phyloP scores from a whole-genome alignment of 129 eudicot species.

The Apium graveolens region DNA sequence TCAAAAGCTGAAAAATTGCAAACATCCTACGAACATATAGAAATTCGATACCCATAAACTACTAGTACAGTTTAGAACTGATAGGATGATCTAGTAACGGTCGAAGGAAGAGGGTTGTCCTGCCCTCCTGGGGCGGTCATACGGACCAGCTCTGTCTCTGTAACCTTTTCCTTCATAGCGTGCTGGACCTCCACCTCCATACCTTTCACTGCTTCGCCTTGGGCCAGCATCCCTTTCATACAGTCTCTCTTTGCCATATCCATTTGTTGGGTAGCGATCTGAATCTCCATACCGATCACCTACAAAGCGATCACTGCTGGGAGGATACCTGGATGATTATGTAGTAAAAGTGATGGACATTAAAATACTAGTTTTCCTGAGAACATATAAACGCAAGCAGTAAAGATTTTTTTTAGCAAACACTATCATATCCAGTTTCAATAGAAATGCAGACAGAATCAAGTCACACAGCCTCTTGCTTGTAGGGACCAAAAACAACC shows the following conservation, averaged over 20 bases:
- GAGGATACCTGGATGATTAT: constrained; percentile 49
- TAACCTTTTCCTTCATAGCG: constrained; percentile 74
- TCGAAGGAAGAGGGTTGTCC: constrained; percentile 66
- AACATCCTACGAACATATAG: constrained; percentile 1
- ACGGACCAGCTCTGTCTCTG: constrained; percentile 83
- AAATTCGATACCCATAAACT: constrained; percentile 15
- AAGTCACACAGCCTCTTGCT: background rate
- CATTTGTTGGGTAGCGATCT: constrained; percentile 64
- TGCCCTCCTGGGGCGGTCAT: constrained; percentile 81
- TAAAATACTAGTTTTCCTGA: background rate
- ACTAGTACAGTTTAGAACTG: constrained; percentile 1
- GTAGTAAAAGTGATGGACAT: background rate
- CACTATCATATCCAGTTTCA: background rate
- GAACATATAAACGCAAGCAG: background rate
- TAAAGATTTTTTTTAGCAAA: background rate
- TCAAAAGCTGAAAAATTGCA: background rate
- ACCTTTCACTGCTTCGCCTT: constrained; percentile 68
- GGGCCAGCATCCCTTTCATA: constrained; percentile 65
- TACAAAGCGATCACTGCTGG: constrained; percentile 56
- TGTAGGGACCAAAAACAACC: background rate
- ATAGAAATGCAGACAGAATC: background rate
- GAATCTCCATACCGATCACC: constrained; percentile 56
- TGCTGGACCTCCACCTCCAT: constrained; percentile 63
- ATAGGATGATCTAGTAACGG: constrained; percentile 34
- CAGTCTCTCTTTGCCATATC: constrained; percentile 70